Percentiles rank a stretch among this genome's conserved stretches.
These are phyloP conservation scores for Chimonanthus praecox DNA, from an alignment of 164 flowering plant genomes.

Conservation along the genomic window DNA sequence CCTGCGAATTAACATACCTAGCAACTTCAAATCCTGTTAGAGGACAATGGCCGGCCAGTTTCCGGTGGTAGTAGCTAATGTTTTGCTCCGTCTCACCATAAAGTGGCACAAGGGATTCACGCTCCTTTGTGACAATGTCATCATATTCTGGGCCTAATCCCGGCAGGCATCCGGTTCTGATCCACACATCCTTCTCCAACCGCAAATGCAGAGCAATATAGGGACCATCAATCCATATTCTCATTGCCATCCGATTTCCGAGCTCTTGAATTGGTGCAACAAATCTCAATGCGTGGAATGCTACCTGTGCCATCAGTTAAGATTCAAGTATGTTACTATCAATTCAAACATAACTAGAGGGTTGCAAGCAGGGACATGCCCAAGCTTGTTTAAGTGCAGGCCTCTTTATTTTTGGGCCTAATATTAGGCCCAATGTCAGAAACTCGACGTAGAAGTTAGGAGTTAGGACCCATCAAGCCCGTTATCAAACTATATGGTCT, in stretches of 20 bases:
- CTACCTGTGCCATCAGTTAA: slow-evolving; percentile 42
- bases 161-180: slow-evolving; percentile 57
- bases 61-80: slow-evolving; percentile 32
- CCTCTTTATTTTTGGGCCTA: neutral
- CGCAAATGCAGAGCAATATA: slow-evolving; percentile 69
- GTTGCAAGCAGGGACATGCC: neutral
- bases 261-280: slow-evolving; percentile 48
- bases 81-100: slow-evolving; percentile 40
- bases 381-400: neutral
- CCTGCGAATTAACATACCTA: slow-evolving; percentile 24
- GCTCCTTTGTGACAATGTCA: slow-evolving; percentile 16
- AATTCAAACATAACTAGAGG: neutral
- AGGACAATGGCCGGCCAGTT: slow-evolving; percentile 59
- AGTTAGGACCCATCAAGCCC: no score
- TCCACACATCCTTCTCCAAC: slow-evolving; percentile 76
- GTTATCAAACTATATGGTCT: no score
- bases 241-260: slow-evolving; percentile 52
- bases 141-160: slow-evolving; percentile 42
- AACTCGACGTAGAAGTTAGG: no score
- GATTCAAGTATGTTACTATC: neutral
- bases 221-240: slow-evolving; percentile 81
- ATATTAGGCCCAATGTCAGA: no score
- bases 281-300: slow-evolving; percentile 74
- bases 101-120: slow-evolving; percentile 29
- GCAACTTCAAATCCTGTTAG: slow-evolving; percentile 46